phyloP scores from a whole-genome alignment of 306 rosid species.

The Dryas drummondii region DNA sequence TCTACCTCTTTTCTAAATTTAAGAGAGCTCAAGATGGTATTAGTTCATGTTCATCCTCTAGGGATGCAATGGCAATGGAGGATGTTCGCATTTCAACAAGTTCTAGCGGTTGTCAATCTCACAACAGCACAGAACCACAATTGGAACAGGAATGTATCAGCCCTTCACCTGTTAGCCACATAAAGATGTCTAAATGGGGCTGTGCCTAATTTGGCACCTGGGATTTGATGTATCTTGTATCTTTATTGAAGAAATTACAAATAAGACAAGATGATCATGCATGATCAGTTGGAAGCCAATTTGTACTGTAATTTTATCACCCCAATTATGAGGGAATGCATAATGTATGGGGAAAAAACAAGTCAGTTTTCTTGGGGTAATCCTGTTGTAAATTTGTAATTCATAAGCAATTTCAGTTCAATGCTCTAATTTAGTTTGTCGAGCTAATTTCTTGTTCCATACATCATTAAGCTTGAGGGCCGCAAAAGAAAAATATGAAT shows the following conservation, averaged over 20 bases:
- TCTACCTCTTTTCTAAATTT: conserved; percentile 51
- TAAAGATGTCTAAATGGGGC: background rate
- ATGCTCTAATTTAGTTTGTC: background rate
- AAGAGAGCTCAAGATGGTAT: conserved; percentile 26
- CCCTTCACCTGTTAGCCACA: conserved; percentile 21
- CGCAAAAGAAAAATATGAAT: background rate
- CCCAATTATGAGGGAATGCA: conserved; percentile 14
- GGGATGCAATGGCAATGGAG: conserved; percentile 25
- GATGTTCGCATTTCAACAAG: conserved; percentile 31
- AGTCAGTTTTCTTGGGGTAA: background rate
- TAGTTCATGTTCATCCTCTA: conserved; percentile 18
- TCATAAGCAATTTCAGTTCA: background rate
- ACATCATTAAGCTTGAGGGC: background rate
- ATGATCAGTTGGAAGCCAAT: background rate
- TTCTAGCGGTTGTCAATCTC: conserved; percentile 31
- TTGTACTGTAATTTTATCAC: conserved; percentile 12
- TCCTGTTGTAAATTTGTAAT: conserved; percentile 1
- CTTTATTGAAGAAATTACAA: background rate
- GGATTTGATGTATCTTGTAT: background rate
- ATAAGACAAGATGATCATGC: background rate
- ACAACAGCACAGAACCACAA: conserved; percentile 5
- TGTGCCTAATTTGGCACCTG: background rate
- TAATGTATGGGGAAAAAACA: background rate
- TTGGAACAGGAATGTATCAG: conserved; percentile 30
- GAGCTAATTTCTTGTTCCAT: background rate